Conservation (phyloP, 371 early-diverging fungal genomes). For the Parasitella parasitica region DNA sequence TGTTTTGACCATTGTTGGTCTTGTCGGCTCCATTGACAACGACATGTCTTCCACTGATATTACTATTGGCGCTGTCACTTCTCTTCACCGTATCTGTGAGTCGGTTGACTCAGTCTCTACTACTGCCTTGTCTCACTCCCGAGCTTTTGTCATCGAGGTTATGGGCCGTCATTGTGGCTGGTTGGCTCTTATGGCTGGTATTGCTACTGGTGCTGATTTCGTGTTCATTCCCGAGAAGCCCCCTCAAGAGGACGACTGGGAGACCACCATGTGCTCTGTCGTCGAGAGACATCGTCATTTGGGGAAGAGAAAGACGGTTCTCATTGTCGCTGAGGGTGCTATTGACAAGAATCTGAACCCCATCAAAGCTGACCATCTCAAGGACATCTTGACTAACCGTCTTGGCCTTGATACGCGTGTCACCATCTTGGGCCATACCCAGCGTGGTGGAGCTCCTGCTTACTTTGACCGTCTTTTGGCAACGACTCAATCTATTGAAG, state of each 20-base stretch:
- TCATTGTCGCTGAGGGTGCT: constrained; percentile 98
- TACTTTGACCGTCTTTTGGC: constrained; percentile 94
- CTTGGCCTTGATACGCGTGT: constrained; percentile 93
- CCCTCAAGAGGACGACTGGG: constrained; percentile 86
- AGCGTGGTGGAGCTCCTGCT: constrained; percentile 97
- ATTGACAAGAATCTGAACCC: constrained; percentile 89
- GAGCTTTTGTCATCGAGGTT: constrained; percentile 99
- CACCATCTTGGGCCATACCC: constrained; percentile 97
- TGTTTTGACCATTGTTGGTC: constrained; percentile 90
- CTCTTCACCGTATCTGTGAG: constrained; percentile 98
- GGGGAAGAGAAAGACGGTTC: constrained; percentile 90
- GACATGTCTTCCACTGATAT: constrained; percentile 98
- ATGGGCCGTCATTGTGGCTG: constrained; percentile 99
- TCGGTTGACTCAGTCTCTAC: constrained; percentile 92
- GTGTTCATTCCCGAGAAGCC: constrained; percentile 98
- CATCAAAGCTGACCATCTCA: constrained; percentile 87
- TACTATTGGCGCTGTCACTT: constrained; percentile 96
- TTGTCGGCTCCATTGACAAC: constrained; percentile 97
- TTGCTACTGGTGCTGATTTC: constrained; percentile 90
- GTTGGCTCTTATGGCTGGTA: constrained; percentile 96
- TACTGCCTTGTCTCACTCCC: constrained; percentile 96
- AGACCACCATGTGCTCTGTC: constrained; percentile 78
- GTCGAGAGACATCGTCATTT: constrained; percentile 71
- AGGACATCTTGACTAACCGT: constrained; percentile 75
- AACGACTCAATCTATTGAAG: constrained; percentile 93